Evolutionary conservation across 2,329 filamentous ascomycete genomes (phyloP).

Genomic region (Proliferodiscus dingleyae): DNA sequence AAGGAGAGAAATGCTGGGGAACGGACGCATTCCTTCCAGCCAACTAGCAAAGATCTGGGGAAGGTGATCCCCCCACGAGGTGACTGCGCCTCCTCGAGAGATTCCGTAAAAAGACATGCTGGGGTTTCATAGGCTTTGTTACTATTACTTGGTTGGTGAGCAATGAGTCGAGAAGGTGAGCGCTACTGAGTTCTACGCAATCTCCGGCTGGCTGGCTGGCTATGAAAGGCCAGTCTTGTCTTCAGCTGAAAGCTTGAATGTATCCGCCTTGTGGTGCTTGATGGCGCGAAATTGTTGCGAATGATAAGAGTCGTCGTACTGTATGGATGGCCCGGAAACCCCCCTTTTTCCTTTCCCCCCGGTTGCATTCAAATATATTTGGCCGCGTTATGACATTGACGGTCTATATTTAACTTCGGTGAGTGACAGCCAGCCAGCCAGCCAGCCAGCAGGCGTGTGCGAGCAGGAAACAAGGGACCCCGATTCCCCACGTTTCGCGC

Average conservation of each 20-base stretch:
- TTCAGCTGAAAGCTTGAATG: not conserved
- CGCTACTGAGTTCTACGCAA: not conserved
- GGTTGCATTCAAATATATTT: too few relatives aligned
- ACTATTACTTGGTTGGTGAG: not conserved
- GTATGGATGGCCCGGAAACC: too few relatives aligned
- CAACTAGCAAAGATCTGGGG: not conserved
- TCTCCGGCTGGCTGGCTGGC: not conserved
- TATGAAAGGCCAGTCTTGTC: not conserved
- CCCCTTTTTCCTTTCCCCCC: too few relatives aligned
- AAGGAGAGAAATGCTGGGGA: not conserved
- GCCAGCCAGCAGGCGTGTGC: not conserved
- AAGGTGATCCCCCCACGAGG: not conserved
- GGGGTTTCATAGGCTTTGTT: not conserved
- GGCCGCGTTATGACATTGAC: not conserved
- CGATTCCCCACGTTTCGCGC: conserved; percentile 9
- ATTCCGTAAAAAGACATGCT: not conserved
- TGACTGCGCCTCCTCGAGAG: not conserved
- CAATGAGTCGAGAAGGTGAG: not conserved
- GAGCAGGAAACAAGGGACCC: not conserved
- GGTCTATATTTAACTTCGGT: conserved; percentile 2
- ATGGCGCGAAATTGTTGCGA: too few relatives aligned
- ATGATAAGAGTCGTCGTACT: too few relatives aligned
- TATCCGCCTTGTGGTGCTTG: not conserved
- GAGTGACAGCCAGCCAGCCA: not conserved
- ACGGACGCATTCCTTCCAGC: not conserved